phyloP scores from a whole-genome alignment of 768 basidiomycete genomes.

The Hygrophoropsis aurantiaca region DNA sequence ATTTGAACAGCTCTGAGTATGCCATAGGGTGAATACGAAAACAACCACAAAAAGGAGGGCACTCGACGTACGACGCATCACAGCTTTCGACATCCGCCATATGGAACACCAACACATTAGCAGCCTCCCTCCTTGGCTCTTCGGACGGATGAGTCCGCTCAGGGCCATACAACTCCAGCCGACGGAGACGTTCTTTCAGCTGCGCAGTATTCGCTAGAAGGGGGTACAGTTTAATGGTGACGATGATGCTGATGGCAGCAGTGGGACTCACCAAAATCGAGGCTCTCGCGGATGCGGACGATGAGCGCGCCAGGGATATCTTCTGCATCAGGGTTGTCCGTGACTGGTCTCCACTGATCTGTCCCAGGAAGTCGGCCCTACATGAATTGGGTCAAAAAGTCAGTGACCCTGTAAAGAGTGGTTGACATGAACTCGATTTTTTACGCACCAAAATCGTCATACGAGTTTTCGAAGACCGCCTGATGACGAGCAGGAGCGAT shows the following conservation, averaged over 20 bases:
- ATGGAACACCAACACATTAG: conserved; percentile 85
- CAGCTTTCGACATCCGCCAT: conserved; percentile 88
- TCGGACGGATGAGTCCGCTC: conserved; percentile 86
- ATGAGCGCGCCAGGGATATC: conserved; percentile 81
- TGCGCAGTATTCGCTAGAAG: conserved; percentile 4
- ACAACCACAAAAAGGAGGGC: background rate
- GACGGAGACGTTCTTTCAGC: conserved; percentile 65
- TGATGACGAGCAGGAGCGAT: conserved; percentile 86
- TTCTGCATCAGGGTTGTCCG: conserved; percentile 85
- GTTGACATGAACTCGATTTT: background rate
- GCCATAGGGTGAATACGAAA: conserved; percentile 7
- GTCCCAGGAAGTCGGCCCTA: conserved; percentile 89
- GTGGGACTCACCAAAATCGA: conserved; percentile 76
- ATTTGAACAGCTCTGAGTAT: conserved; percentile 73
- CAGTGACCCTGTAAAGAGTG: background rate
- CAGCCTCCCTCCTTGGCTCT: conserved; percentile 70
- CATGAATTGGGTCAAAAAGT: background rate
- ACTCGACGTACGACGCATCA: conserved; percentile 78
- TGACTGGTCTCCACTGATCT: conserved; percentile 85
- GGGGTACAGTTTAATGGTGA: background rate
- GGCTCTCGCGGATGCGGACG: conserved; percentile 82
- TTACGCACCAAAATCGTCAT: conserved; percentile 83
- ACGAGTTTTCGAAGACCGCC: conserved; percentile 82
- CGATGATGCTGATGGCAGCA: background rate
- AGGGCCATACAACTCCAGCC: conserved; percentile 87